Percentiles rank a stretch among this genome's conserved stretches.
These are phyloP conservation scores for Thermomyces lanuginosus DNA, from an alignment of 2,329 filamentous ascomycete species.

Conservation along the genomic window DNA sequence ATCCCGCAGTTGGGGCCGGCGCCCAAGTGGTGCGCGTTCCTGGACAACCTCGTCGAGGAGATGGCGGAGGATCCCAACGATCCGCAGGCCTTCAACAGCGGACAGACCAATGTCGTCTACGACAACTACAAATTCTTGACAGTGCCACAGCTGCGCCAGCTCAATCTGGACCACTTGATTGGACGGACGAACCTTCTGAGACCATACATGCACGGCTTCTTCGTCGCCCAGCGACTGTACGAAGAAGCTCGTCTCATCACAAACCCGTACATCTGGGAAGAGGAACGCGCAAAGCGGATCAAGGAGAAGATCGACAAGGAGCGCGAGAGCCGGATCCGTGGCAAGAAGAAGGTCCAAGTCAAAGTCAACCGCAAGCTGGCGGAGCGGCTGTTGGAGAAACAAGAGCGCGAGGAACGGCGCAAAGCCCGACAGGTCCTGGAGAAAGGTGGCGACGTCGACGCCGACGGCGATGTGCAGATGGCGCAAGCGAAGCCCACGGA, in stretches of 20 bases:
- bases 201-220: slow-evolving; percentile 98
- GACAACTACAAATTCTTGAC: slow-evolving; percentile 99
- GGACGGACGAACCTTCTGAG: slow-evolving; percentile 78
- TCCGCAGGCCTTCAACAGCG: slow-evolving; percentile 35
- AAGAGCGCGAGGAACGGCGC: slow-evolving; percentile 38
- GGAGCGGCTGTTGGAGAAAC: slow-evolving; percentile 44
- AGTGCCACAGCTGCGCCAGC: slow-evolving; percentile 61
- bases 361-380: slow-evolving; percentile 69
- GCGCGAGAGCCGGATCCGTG: slow-evolving; percentile 82
- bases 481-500: no score
- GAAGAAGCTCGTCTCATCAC: slow-evolving; percentile 86
- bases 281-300: slow-evolving; percentile 77
- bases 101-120: slow-evolving; percentile 57
- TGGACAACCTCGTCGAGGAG: slow-evolving; percentile 95
- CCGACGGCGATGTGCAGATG: no score
- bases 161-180: slow-evolving; percentile 77
- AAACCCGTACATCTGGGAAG: slow-evolving; percentile 86
- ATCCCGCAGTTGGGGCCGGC: slow-evolving; percentile 85
- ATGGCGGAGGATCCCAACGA: slow-evolving; percentile 73
- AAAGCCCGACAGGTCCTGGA: slow-evolving; percentile 33
- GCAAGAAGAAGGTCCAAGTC: slow-evolving; percentile 72
- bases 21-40: slow-evolving; percentile 87
- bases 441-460: slow-evolving; percentile 43
- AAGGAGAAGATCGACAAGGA: slow-evolving; percentile 95
- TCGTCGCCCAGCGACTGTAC: slow-evolving; percentile 86